Evolutionary conservation across 441 rosid species (phyloP).

Genomic region (Erodium moschatum): DNA sequence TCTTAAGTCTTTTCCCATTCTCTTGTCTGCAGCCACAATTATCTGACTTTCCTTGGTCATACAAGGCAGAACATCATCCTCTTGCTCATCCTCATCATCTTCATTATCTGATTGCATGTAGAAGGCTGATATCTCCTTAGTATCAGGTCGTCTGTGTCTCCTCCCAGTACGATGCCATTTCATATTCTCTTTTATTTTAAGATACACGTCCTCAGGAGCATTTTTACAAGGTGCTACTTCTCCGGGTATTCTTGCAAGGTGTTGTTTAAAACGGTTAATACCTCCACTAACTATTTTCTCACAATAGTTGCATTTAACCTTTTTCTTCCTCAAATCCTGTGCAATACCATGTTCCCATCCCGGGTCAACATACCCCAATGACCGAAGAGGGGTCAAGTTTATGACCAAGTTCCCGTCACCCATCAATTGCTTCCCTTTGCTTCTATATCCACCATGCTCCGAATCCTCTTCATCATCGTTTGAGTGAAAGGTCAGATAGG

Average conservation of each 20-base stretch:
- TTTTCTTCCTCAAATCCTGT: constrained; percentile 83
- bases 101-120: constrained; percentile 52
- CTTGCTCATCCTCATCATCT: constrained; percentile 57
- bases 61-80: constrained; percentile 15
- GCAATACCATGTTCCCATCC: constrained; percentile 97
- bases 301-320: constrained; percentile 83
- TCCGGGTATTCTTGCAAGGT: constrained; percentile 89
- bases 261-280: constrained; percentile 90
- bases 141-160: constrained; percentile 55
- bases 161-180: constrained; percentile 94
- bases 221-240: constrained; percentile 83
- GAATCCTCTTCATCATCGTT: constrained; percentile 37
- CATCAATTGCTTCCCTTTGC: constrained; percentile 43
- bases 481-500: constrained; percentile 32
- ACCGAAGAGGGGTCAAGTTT: constrained; percentile 49
- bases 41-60: constrained; percentile 24
- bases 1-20: constrained; percentile 38
- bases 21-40: constrained; percentile 35
- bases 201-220: constrained; percentile 86
- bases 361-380: constrained; percentile 85
- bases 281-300: constrained; percentile 83
- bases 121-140: constrained; percentile 42
- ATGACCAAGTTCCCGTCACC: constrained; percentile 40
- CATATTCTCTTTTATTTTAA: constrained; percentile 86
- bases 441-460: constrained; percentile 26